These are phyloP conservation scores for Thelonectria rubi DNA, from an alignment of 2,329 filamentous ascomycete species.

Conservation along the genomic window DNA sequence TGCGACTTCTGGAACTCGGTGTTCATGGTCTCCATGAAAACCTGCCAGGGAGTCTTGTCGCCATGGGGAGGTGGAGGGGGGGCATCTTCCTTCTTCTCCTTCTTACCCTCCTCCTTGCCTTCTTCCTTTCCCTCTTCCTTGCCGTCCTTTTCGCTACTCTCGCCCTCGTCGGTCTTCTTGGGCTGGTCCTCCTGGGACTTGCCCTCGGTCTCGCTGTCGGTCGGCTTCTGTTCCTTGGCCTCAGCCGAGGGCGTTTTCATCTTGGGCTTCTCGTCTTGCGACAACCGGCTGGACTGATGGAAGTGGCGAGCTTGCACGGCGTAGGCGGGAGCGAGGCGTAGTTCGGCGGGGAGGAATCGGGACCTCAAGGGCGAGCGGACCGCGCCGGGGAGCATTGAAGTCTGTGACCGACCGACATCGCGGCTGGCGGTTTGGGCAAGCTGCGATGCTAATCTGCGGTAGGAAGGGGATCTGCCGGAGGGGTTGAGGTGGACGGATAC, in stretches of 20 bases:
- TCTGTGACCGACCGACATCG: constrained; percentile 42
- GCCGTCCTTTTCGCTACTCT: constrained; percentile 47
- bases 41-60: constrained; percentile 98
- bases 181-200: constrained; percentile 55
- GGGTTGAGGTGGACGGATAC: constrained; percentile 51
- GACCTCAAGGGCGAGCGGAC: constrained; percentile 55
- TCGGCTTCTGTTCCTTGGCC: constrained; percentile 52
- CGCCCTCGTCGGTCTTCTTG: constrained; percentile 53
- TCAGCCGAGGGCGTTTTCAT: constrained; percentile 48
- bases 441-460: constrained; percentile 56
- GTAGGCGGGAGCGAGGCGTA: constrained; percentile 47
- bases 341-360: constrained; percentile 52
- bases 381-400: constrained; percentile 41
- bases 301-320: constrained; percentile 44
- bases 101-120: constrained; percentile 60
- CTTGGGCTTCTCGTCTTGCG: constrained; percentile 49
- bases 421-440: constrained; percentile 43
- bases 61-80: constrained; percentile 95
- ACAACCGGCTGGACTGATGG: constrained; percentile 45
- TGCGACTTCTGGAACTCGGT: constrained; percentile 95
- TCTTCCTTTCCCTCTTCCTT: constrained; percentile 59
- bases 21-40: constrained; percentile 96
- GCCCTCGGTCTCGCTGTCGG: constrained; percentile 44
- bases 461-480: constrained; percentile 57
- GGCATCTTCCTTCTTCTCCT: constrained; percentile 71